Evolutionary conservation across 768 basidiomycete species (phyloP), one percentile per base, ranked within the genome.

Genomic region (Leucocoprinus birnbaumii): DNA sequence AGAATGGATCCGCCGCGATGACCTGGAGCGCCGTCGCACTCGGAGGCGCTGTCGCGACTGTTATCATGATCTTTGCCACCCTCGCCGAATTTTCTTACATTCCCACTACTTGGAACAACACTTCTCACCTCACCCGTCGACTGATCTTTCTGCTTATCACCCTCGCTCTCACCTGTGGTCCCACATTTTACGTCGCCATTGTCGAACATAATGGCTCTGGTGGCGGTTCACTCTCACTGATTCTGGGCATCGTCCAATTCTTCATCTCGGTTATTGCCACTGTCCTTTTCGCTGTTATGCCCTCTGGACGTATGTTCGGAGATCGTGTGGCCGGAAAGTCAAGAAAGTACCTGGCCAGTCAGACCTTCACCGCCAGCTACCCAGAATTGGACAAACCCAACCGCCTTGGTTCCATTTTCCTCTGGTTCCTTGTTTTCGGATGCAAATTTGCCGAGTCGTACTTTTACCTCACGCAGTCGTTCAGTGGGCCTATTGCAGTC

Each of bases 41-140:
- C 8, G 97, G 97, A 40, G 97, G 97, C 25, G 92, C 92, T 1
- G 91, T 98, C 44, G 90, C 97, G n/a, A 93, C 94, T 0, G 62
- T 90, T 57, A 98, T 99, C 77, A 97, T 96, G 94, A 92, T 98
- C 52, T 76, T 80, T 59, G 97, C 96, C 50, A 98, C 97, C 8
- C 76, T 97, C 47, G 86, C 87, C 55, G 97, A 98, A 73, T 98
- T 97, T 71, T 89, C 90, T 26, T 98, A 97, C 73, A 96, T 99
- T 71, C 97, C 97, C 1, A 91, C 93, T 1, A 98, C 94, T 18
- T 98, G 96, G 97, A 96, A 95, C 70, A 98, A 98, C 72, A 92
- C 94, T 25, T 94, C 94, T 4, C 96, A 98, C 67, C 85, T 98
- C 51, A 88, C 93, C 7, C 91, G 95, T 49, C 88, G 96, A 9